Evolutionary conservation across 495 filamentous ascomycete genomes (phyloP), one percentile per base, ranked within the genome.

Genomic region (Neurospora sp.): DNA sequence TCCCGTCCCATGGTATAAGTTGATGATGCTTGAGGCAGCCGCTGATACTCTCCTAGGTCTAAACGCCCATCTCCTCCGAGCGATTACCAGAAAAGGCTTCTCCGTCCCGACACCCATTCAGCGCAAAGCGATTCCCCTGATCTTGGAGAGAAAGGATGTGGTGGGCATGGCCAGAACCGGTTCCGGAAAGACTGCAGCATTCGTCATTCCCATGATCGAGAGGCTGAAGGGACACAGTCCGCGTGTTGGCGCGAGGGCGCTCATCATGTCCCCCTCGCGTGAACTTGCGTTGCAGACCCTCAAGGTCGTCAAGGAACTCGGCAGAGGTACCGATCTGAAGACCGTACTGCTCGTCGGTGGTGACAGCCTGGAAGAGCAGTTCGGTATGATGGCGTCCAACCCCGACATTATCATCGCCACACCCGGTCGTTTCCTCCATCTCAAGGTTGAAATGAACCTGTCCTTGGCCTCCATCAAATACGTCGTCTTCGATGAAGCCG

Each of bases 181-280:
- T 80, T 97, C 93, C 44, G 96, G 96, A 80, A 99, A 99, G 84
- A 97, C 94, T 1, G 96, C 95, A 2, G 95, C 96, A 16, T 99
- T 99, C 80, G 93, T 99, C 6, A 95, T 99, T 72, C 96, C 96
- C 54, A 96, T 99, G 94, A 92, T 99, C 73, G 92, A 98, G 84
- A 93, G 92, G 71, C 85, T 99, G 75, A 96, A 93, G 82, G 86
- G 88, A n/a, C 96, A 99, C 78, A 97, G 91, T 77, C 89, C 89
- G 11, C 90, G 89, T 78, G 88, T 98, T 74, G 96, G 96, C 37
- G 88, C 93, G 42, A 86, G 96, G 76, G 96, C 89, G 12, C 83
- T 98, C 72, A 90, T 99, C 42, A 77, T 99, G 77, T 97, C 94
- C 37, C 96, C 96, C 1, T 96, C 93, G 23, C 86, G 96, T 80